phyloP scores from a whole-genome alignment of 2,329 filamentous ascomycete genomes.

The Colletotrichum tanaceti region DNA sequence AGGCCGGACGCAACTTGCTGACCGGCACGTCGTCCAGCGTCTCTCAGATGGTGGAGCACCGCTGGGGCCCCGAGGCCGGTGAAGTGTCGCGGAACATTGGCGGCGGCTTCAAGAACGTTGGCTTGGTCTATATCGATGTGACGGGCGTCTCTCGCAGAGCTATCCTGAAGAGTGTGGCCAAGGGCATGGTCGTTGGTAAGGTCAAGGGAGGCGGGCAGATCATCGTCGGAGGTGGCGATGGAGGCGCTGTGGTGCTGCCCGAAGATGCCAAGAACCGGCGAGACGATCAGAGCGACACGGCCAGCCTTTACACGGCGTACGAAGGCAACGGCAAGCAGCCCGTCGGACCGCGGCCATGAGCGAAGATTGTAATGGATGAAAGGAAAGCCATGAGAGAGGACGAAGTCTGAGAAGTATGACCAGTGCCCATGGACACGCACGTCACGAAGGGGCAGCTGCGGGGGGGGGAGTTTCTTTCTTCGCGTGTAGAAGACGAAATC shows the following conservation, averaged over 20 bases:
- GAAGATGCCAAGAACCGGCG: conserved; percentile 42
- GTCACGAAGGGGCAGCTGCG: neutral
- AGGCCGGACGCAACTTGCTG: conserved; percentile 83
- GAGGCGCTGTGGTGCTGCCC: conserved; percentile 44
- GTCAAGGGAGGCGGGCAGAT: conserved; percentile 80
- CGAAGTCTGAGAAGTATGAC: neutral
- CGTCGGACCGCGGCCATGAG: conserved; percentile 32
- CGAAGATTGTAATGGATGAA: neutral
- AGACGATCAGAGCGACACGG: conserved; percentile 42
- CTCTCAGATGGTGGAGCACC: conserved; percentile 87
- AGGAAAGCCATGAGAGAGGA: neutral
- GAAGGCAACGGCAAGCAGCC: conserved; percentile 51
- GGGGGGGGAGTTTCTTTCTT: neutral
- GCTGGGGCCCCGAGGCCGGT: conserved; percentile 88
- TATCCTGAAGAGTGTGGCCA: conserved; percentile 93
- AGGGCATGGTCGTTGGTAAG: conserved; percentile 91
- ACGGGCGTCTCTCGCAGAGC: conserved; percentile 90
- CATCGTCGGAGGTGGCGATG: conserved; percentile 75
- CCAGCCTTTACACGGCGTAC: conserved; percentile 46
- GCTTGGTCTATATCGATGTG: conserved; percentile 96
- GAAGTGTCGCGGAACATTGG: conserved; percentile 80
- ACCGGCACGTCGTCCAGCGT: conserved; percentile 81
- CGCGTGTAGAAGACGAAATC: neutral
- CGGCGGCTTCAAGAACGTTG: conserved; percentile 93
- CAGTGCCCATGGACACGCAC: conserved; percentile 3